phyloP scores from a whole-genome alignment of 2,329 filamentous ascomycete species.

The Talaromyces pinophilus region DNA sequence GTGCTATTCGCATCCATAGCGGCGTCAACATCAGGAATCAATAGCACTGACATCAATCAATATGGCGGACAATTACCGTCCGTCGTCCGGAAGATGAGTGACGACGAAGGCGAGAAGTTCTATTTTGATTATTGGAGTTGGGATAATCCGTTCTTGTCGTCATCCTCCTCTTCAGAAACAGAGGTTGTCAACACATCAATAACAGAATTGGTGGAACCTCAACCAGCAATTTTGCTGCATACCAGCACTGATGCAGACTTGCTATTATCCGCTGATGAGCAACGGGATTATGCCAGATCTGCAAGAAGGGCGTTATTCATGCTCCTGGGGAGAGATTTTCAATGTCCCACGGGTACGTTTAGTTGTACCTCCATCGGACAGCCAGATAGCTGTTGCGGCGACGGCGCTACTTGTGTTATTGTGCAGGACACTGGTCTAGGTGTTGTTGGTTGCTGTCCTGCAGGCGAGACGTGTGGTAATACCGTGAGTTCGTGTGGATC shows the following conservation, averaged over 20 bases:
- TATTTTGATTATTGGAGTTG: slow-evolving; percentile 47
- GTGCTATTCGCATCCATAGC: slow-evolving; percentile 1
- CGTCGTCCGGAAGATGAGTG: slow-evolving; percentile 48
- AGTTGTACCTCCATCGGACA: slow-evolving; percentile 57
- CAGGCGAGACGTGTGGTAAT: slow-evolving; percentile 55
- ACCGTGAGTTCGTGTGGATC: slow-evolving; percentile 52
- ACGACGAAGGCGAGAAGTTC: slow-evolving; percentile 52
- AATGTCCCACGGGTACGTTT: slow-evolving; percentile 58
- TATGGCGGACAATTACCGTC: slow-evolving; percentile 32
- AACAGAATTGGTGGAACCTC: slow-evolving; percentile 15
- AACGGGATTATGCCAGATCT: slow-evolving; percentile 19
- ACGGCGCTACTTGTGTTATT: slow-evolving; percentile 55
- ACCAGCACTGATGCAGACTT: not conserved
- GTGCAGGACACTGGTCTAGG: slow-evolving; percentile 56
- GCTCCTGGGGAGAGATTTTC: slow-evolving; percentile 53
- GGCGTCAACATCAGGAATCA: slow-evolving; percentile 5
- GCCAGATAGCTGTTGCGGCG: slow-evolving; percentile 60
- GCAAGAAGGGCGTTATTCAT: slow-evolving; percentile 23
- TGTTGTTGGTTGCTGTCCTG: slow-evolving; percentile 62
- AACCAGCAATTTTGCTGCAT: slow-evolving; percentile 31
- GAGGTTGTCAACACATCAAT: not conserved
- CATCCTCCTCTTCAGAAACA: slow-evolving; percentile 16
- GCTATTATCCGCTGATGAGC: not conserved
- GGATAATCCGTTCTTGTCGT: not conserved
- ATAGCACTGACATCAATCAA: not conserved